Conservation (phyloP, 176 grass and related monocot genomes). For the Leersia perrieri region DNA sequence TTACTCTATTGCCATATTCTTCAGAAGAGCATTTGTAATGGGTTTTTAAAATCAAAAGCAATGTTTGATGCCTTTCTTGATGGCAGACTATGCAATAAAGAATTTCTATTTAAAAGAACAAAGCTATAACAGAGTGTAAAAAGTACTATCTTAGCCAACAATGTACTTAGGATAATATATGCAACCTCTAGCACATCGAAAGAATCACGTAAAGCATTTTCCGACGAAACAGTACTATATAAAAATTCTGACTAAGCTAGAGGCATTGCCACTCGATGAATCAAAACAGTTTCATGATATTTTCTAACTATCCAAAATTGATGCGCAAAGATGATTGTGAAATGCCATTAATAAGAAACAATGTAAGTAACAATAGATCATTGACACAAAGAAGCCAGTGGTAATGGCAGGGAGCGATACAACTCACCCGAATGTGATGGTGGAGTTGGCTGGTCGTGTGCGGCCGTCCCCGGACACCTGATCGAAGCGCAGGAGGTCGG, state of each 20-base stretch:
- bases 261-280: background rate
- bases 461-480: conserved; percentile 71
- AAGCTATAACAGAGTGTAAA: background rate
- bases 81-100: conserved; percentile 11
- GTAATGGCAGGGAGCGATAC: background rate
- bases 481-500: conserved; percentile 62
- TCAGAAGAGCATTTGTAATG: background rate
- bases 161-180: background rate
- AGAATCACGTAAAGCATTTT: background rate
- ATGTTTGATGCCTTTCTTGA: conserved; percentile 24
- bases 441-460: conserved; percentile 53
- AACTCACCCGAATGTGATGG: conserved; percentile 70
- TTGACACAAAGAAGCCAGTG: background rate
- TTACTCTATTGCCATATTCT: conserved; percentile 1
- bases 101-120: background rate
- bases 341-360: background rate
- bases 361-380: background rate
- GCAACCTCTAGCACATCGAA: background rate
- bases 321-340: background rate
- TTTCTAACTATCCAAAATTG: background rate
- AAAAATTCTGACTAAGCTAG: background rate
- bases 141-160: background rate
- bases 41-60: background rate
- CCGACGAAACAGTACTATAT: background rate
- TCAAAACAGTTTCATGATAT: background rate